A percentile compares a stretch with the other conserved stretches of the same genome.
Evolutionary conservation across 495 filamentous ascomycete genomes (phyloP).

Genomic region (Neurospora discreta): DNA sequence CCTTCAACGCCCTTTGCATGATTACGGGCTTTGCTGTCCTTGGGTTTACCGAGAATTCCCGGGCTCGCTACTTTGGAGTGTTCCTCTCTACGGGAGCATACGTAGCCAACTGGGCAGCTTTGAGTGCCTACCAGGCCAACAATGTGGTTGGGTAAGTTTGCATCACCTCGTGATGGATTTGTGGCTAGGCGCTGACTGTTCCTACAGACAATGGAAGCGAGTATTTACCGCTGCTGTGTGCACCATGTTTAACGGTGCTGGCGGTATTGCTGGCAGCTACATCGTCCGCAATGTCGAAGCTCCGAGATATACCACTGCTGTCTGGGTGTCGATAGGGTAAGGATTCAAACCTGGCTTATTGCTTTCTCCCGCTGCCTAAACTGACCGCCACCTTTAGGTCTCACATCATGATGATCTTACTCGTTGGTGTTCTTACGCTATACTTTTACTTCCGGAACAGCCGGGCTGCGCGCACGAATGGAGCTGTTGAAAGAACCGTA

Average conservation of each 20-base stretch:
- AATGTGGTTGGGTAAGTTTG: slow-evolving; percentile 44
- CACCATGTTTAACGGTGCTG: slow-evolving; percentile 61
- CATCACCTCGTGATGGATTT: not conserved
- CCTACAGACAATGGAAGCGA: slow-evolving; percentile 62
- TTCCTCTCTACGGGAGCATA: slow-evolving; percentile 71
- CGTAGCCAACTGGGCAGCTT: slow-evolving; percentile 68
- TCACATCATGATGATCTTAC: slow-evolving; percentile 53
- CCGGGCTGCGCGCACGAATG: not conserved
- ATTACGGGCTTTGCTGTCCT: slow-evolving; percentile 65
- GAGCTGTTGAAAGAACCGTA: slow-evolving; percentile 13
- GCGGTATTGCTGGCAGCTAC: slow-evolving; percentile 66
- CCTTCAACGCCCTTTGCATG: slow-evolving; percentile 62
- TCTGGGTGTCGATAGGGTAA: slow-evolving; percentile 61
- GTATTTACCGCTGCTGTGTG: slow-evolving; percentile 58
- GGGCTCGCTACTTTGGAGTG: slow-evolving; percentile 61
- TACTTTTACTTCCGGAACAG: slow-evolving; percentile 54
- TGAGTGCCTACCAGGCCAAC: slow-evolving; percentile 62
- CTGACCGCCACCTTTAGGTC: slow-evolving; percentile 14
- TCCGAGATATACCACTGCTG: slow-evolving; percentile 55
- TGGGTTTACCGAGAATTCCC: slow-evolving; percentile 55
- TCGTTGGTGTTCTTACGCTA: slow-evolving; percentile 48
- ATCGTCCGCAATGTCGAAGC: slow-evolving; percentile 60
- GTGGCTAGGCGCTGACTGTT: not conserved
- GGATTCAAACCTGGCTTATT: not conserved
- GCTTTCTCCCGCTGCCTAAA: not conserved